Conservation (phyloP, 2,329 filamentous ascomycete species). For the Phaeoacremonium minimum region DNA sequence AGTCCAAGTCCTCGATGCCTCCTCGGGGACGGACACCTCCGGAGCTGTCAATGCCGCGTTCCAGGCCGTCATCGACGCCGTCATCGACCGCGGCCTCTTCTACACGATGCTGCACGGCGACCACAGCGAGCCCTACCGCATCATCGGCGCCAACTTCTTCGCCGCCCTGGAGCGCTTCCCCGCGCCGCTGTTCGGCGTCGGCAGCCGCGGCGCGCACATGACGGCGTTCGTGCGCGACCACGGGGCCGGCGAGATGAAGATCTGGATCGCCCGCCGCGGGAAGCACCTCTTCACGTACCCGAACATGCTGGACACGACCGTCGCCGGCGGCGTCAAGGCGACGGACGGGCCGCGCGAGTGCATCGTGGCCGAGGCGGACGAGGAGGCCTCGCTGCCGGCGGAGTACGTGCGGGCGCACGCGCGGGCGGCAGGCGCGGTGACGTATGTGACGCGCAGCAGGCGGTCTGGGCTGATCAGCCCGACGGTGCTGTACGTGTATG, state of each 20-base stretch:
- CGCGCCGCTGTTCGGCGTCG: slow-evolving; percentile 61
- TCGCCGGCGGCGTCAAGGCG: slow-evolving; percentile 71
- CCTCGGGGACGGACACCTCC: slow-evolving; percentile 17
- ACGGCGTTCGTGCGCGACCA: slow-evolving; percentile 51
- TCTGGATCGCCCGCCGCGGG: slow-evolving; percentile 71
- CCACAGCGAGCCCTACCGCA: slow-evolving; percentile 37
- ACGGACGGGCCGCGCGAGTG: slow-evolving; percentile 63
- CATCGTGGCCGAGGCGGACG: slow-evolving; percentile 65
- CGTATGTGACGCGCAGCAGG: slow-evolving; percentile 4
- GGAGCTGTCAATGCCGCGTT: slow-evolving; percentile 30
- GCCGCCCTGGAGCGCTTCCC: slow-evolving; percentile 58
- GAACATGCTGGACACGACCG: slow-evolving; percentile 73
- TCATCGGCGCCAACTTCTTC: slow-evolving; percentile 30
- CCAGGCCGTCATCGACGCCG: slow-evolving; percentile 30
- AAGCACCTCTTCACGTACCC: slow-evolving; percentile 67
- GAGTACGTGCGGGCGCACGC: slow-evolving; percentile 19
- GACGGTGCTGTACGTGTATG: slow-evolving; percentile 63
- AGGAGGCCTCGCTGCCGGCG: slow-evolving; percentile 56
- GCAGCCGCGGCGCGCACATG: slow-evolving; percentile 62
- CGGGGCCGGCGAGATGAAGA: slow-evolving; percentile 40
- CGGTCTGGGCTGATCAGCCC: slow-evolving; percentile 15
- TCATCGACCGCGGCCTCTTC: slow-evolving; percentile 24
- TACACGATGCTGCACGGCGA: slow-evolving; percentile 31
- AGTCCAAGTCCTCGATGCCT: slow-evolving; percentile 25
- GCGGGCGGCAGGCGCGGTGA: slow-evolving; percentile 25